These are phyloP conservation scores for Magnusiomyces clavatus DNA, from an alignment of 1,139 yeast species.

Conservation along the genomic window DNA sequence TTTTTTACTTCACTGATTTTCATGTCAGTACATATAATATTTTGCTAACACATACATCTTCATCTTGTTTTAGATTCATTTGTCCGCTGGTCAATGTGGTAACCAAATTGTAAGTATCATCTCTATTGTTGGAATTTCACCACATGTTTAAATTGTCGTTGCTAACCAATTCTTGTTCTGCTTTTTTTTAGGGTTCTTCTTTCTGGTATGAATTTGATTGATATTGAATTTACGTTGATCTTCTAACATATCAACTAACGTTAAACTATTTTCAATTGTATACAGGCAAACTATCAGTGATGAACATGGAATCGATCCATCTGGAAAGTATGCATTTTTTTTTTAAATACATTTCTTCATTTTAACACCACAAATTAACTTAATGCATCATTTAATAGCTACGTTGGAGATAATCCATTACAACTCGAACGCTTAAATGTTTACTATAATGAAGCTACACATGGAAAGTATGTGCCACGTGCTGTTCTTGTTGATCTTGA, in stretches of 20 bases:
- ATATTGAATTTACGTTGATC: not conserved
- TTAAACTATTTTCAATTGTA: no score
- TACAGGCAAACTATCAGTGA: slow-evolving; percentile 84
- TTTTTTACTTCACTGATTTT: not conserved
- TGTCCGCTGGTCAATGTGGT: slow-evolving; percentile 95
- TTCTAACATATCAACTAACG: no score
- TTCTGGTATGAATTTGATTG: slow-evolving; percentile 44
- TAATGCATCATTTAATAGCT: slow-evolving; percentile 12
- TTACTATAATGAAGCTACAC: slow-evolving; percentile 46
- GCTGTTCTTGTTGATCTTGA: slow-evolving; percentile 88
- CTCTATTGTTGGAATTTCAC: not conserved
- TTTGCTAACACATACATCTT: not conserved
- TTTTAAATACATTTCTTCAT: slow-evolving; percentile 3
- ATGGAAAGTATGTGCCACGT: slow-evolving; percentile 87
- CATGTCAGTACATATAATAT: no score
- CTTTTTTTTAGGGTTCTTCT: slow-evolving; percentile 61
- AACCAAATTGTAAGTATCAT: slow-evolving; percentile 65
- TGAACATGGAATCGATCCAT: slow-evolving; percentile 87
- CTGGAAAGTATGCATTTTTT: slow-evolving; percentile 41
- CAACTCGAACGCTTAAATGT: slow-evolving; percentile 43
- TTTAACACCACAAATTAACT: not conserved
- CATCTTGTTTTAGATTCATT: slow-evolving; percentile 50
- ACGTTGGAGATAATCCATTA: slow-evolving; percentile 30
- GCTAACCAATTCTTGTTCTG: not conserved
- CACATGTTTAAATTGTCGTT: no score